Percentiles rank a stretch among this genome's conserved stretches.
Conservation (phyloP, 2,329 filamentous ascomycete genomes). For the Diaporthe humulicola region DNA sequence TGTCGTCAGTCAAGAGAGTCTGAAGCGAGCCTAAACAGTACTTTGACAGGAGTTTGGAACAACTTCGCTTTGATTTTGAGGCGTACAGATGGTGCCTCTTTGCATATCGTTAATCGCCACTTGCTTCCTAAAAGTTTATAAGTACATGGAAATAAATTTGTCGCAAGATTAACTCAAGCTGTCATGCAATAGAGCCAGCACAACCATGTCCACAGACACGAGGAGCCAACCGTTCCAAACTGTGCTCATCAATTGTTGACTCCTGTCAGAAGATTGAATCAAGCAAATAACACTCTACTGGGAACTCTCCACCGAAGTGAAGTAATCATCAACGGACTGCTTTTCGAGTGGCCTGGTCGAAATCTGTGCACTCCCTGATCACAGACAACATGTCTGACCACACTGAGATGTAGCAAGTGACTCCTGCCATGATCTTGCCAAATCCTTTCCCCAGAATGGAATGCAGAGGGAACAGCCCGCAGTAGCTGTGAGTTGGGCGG, state of each 20-base stretch:
- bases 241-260: not conserved
- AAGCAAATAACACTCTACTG: too few relatives aligned
- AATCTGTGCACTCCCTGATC: not conserved
- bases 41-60: not conserved
- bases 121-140: not conserved
- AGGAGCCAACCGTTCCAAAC: rapidly evolving
- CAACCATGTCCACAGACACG: not conserved
- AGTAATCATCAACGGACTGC: not conserved
- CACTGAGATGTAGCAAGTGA: not conserved
- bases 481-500: not conserved
- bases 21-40: not conserved
- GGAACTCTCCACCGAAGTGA: rapidly evolving
- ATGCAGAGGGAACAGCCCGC: not conserved
- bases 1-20: too few relatives aligned
- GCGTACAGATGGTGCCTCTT: not conserved
- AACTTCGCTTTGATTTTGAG: not conserved
- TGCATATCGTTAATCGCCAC: too few relatives aligned
- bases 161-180: not conserved
- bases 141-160: too few relatives aligned
- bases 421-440: not conserved
- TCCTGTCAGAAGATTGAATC: not conserved
- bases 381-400: constrained; percentile 25
- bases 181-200: too few relatives aligned
- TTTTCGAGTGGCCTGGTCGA: not conserved
- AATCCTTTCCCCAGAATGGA: not conserved